These are phyloP conservation scores for Populus tremula DNA, from an alignment of 345 rosid species.

Conservation along the genomic window DNA sequence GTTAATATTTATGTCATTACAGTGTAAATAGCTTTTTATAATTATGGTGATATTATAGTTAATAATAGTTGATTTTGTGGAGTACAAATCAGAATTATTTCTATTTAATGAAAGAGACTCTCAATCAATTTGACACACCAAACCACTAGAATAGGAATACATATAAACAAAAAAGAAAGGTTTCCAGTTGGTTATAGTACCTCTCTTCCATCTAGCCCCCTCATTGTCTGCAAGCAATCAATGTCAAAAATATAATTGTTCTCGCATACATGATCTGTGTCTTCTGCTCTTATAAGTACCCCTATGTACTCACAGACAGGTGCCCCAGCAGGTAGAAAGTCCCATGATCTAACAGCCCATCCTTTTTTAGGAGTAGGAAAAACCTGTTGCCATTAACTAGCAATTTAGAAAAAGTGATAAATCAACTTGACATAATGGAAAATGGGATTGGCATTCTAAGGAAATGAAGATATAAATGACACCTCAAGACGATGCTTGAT, in stretches of 20 bases:
- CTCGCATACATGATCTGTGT: conserved; percentile 56
- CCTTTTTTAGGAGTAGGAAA: conserved; percentile 83
- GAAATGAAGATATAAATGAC: conserved; percentile 11
- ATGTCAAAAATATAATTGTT: conserved; percentile 85
- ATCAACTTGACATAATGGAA: conserved; percentile 2
- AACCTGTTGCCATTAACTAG: conserved; percentile 47
- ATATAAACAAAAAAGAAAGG: neutral
- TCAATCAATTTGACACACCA: too few species aligned
- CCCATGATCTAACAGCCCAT: conserved; percentile 98
- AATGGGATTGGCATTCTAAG: neutral
- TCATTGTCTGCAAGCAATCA: conserved; percentile 95
- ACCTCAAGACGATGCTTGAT: conserved; percentile 80
- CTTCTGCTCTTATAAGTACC: conserved; percentile 63
- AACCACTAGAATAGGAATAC: neutral
- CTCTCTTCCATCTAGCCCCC: conserved; percentile 82
- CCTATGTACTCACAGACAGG: conserved; percentile 93
- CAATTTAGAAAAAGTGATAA: neutral
- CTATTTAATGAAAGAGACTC: too few species aligned
- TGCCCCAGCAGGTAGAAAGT: conserved; percentile 84
- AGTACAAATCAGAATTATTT: too few species aligned
- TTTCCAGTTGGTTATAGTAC: conserved; percentile 22
- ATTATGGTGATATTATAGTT: too few species aligned
- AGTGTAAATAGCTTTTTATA: too few species aligned
- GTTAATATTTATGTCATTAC: too few species aligned
- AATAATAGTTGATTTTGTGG: too few species aligned